phyloP scores from a whole-genome alignment of 2,329 filamentous ascomycete genomes.

The Leptographium lundbergii region DNA sequence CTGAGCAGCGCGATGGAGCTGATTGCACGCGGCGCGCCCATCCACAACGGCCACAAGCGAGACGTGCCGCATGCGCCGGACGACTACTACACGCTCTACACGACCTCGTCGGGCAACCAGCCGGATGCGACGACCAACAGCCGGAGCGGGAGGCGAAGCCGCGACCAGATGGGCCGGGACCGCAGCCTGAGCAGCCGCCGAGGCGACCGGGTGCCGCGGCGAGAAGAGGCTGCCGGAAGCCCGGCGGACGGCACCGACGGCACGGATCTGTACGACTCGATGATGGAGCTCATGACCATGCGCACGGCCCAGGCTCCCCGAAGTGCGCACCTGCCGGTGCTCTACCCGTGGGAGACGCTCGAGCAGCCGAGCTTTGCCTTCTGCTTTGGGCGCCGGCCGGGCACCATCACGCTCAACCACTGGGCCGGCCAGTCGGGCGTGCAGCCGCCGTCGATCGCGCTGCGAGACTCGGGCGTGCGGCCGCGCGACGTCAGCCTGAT shows the following conservation, averaged over 20 bases:
- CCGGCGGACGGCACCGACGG: constrained; percentile 29
- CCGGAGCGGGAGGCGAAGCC: constrained; percentile 4
- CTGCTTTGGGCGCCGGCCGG: constrained; percentile 51
- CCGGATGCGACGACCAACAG: not conserved
- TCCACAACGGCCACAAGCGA: constrained; percentile 41
- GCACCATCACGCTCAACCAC: constrained; percentile 60
- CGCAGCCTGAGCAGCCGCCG: constrained; percentile 11
- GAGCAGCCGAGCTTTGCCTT: constrained; percentile 64
- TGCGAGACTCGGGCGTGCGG: constrained; percentile 43
- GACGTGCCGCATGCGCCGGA: constrained; percentile 42
- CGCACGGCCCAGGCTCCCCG: constrained; percentile 22
- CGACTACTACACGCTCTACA: constrained; percentile 44
- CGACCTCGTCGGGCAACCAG: constrained; percentile 30
- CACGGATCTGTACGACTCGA: constrained; percentile 38
- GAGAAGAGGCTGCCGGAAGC: constrained; percentile 22
- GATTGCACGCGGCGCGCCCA: constrained; percentile 44
- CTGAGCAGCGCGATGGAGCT: constrained; percentile 43
- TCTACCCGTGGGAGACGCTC: constrained; percentile 54
- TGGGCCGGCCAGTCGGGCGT: constrained; percentile 50
- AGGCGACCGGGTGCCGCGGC: constrained; percentile 12
- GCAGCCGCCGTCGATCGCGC: constrained; percentile 40
- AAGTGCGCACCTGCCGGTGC: constrained; percentile 21
- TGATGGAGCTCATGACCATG: constrained; percentile 47
- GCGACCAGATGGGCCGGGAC: constrained; percentile 1
- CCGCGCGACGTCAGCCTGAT: constrained; percentile 49